These are phyloP conservation scores for Iris pallida DNA, from an alignment of 116 monocot genomes.

Conservation along the genomic window DNA sequence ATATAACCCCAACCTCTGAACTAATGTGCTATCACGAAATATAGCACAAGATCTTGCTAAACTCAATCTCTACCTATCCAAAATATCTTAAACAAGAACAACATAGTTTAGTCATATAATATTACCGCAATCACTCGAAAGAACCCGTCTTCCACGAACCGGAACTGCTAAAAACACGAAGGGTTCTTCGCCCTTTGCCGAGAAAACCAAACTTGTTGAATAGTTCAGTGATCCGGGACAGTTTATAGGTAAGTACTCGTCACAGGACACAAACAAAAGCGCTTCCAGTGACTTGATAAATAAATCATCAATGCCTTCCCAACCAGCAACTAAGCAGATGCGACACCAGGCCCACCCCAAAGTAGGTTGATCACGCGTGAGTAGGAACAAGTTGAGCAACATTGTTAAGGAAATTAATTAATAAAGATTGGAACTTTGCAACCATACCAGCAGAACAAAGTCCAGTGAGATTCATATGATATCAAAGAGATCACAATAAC, in stretches of 20 bases:
- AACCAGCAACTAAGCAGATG: constrained; percentile 1
- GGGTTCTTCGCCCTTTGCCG: neutral
- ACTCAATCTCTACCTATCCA: too few relatives aligned
- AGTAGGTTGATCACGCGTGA: neutral
- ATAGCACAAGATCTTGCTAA: too few relatives aligned
- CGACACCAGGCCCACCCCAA: neutral
- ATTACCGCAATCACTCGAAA: neutral
- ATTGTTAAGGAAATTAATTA: too few relatives aligned
- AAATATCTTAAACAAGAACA: too few relatives aligned
- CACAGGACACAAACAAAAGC: neutral
- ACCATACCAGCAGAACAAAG: too few relatives aligned
- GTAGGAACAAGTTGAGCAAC: too few relatives aligned
- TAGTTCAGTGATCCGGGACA: neutral
- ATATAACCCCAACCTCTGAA: too few relatives aligned
- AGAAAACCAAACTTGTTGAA: neutral
- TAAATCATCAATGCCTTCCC: constrained; percentile 4
- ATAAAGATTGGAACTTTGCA: too few relatives aligned
- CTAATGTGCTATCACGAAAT: too few relatives aligned
- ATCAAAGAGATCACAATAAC: too few relatives aligned
- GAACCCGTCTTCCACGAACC: neutral
- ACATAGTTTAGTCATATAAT: too few relatives aligned
- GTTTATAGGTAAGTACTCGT: neutral
- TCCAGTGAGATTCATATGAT: too few relatives aligned
- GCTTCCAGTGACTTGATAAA: neutral
- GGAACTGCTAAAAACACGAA: constrained; percentile 8